Evolutionary conservation across 257 asterid species (phyloP), one percentile per base, ranked within the genome.

Genomic region (Dorcoceras hygrometricum): DNA sequence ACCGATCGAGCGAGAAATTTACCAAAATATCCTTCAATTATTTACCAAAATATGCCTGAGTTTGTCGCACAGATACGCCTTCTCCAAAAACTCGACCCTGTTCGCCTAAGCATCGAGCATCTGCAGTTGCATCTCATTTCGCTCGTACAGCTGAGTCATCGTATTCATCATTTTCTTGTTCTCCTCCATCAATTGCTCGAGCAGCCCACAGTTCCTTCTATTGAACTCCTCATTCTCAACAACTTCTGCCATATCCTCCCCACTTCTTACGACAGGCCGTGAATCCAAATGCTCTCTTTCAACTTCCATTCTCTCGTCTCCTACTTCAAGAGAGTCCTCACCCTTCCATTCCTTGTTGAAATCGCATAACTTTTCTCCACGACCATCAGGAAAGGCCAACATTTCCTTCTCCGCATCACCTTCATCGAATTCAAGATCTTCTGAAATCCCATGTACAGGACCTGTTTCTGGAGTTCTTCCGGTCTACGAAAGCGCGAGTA

Each of bases 11-110:
- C n/a, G n/a, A n/a, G n/a, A n/a, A n/a, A n/a, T n/a, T n/a, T n/a
- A n/a, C n/a, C n/a, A n/a, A n/a, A n/a, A n/a, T n/a, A n/a, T n/a
- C n/a, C n/a, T n/a, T n/a, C n/a, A n/a, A n/a, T n/a, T n/a, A n/a
- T n/a, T n/a, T n/a, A n/a, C n/a, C n/a, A n/a, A n/a, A n/a, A n/a
- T n/a, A n/a, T n/a, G n/a, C 68, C 61, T 79, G 19, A 75, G 3
- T 36, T 48, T 75, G 39, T 77, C 85, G 26, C 79, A 79, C n/a
- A 75, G 2, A 32, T 75, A 67, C 24, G 83, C 75, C 72, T 79
- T 73, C 80, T 84, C 89, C 69, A 84, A 46, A 53, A 70, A 76
- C 66, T 75, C 82, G 50, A 84, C 77, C 56, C 83, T 71, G 10
- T 65, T 64, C 0, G 77, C 20, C 46, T 81, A 60, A 0, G 72